Base-by-base conservation (phyloP, 106 monocot genomes). In the Dendrobium catenatum region DNA sequence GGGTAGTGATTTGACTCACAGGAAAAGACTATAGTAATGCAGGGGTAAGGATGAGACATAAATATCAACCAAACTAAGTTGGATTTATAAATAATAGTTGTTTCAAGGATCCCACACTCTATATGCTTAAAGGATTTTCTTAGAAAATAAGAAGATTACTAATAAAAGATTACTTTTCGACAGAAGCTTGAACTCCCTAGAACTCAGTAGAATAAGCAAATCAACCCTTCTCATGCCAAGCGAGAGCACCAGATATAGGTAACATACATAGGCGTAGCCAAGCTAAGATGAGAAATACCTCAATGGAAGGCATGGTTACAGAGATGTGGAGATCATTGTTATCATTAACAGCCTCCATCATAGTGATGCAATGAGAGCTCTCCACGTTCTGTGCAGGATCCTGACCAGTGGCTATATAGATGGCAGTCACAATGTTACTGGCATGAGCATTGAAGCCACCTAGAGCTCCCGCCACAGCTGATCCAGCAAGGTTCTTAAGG, bases 371-470 rank as follows among this genome's bases (percentile, higher is more conserved):
- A 75, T 95, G 91, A 40, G 95, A 95, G 77, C 95, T 95, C 89
- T 93, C 95, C 56, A 95, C 88, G 83, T 95, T 95, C 82, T 95
- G 95, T 15, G 95, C 95, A 40, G 95, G 95, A 81, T 95, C 95
- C 80, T 95, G 95, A 1, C 95, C 95, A 5, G 95, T 95, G 47
- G 95, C 95, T 72, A 95, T 93, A 82, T 86, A 95, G 9, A 95
- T 72, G 9, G 95, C 95, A 68, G 91, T 80, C 17, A 95, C 95
- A 49, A 95, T 93, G 82, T 95, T 95, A 78, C 93, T 89, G 11
- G 95, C 93, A 81, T 95, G 95, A 61, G 95, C 95, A 83, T 95
- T 95, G 82, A 93, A 95, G 19, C 95, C 95, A 3, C 95, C 95
- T 7, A 95, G 78, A 55, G 95, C 79, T 55, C 95, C 95, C 75